Conservation (phyloP, 2,329 filamentous ascomycete species). For the Paecilomyces variotii region DNA sequence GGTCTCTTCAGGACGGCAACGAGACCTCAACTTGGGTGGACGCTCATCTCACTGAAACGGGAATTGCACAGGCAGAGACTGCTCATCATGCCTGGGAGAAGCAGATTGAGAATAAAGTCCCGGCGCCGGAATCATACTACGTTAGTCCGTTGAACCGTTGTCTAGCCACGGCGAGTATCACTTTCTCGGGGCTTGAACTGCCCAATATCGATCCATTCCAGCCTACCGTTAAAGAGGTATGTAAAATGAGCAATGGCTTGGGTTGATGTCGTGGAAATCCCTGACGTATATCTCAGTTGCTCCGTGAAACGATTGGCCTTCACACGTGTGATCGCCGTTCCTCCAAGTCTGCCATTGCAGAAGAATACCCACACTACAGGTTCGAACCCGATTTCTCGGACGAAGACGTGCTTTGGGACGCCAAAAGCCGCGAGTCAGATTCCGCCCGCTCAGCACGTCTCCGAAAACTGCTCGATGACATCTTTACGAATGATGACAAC, state of each 20-base stretch:
- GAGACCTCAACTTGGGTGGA: constrained; percentile 49
- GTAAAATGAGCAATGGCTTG: neutral
- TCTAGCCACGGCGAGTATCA: constrained; percentile 48
- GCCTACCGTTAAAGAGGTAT: constrained; percentile 50
- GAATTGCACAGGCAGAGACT: constrained; percentile 43
- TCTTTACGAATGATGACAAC: constrained; percentile 42
- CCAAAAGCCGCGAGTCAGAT: constrained; percentile 42
- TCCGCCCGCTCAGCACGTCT: constrained; percentile 41
- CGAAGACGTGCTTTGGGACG: constrained; percentile 46
- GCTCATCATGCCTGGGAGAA: constrained; percentile 41
- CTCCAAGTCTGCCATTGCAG: constrained; percentile 39
- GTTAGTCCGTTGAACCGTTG: constrained; percentile 52
- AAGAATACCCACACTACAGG: constrained; percentile 41
- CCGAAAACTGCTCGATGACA: constrained; percentile 42
- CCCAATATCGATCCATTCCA: constrained; percentile 40
- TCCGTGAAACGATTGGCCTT: constrained; percentile 52
- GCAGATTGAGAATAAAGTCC: constrained; percentile 42
- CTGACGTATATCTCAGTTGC: constrained; percentile 22
- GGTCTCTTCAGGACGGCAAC: constrained; percentile 51
- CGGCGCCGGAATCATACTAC: constrained; percentile 49
- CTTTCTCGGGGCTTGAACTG: constrained; percentile 42
- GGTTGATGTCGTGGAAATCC: neutral
- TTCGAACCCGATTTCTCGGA: constrained; percentile 50
- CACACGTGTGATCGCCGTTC: constrained; percentile 56
- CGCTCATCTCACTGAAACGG: constrained; percentile 47